Evolutionary conservation across 2,329 filamentous ascomycete species (phyloP).

Genomic region (Phaeosphaeria sp.): DNA sequence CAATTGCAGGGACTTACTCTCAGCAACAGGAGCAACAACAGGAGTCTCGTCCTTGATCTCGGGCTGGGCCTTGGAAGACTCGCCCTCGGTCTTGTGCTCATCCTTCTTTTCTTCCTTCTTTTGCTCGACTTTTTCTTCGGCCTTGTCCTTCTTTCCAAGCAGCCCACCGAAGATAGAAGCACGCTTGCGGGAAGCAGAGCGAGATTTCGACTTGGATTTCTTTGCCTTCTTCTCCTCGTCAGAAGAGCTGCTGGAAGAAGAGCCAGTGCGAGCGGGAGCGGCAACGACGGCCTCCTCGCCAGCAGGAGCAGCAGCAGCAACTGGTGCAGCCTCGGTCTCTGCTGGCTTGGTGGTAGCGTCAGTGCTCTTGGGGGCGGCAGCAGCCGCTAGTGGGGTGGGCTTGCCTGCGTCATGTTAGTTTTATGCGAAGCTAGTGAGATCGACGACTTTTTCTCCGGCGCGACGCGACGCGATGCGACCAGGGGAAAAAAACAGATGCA

Average conservation of each 20-base stretch:
- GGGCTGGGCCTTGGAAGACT: slow-evolving; percentile 43
- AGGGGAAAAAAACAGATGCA: slow-evolving; percentile 24
- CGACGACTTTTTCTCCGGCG: slow-evolving; percentile 15
- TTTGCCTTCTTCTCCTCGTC: slow-evolving; percentile 57
- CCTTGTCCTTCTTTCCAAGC: slow-evolving; percentile 66
- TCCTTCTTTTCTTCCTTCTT: slow-evolving; percentile 45
- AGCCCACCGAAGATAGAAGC: slow-evolving; percentile 65
- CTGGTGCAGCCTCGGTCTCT: slow-evolving; percentile 38
- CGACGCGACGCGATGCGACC: slow-evolving; percentile 22
- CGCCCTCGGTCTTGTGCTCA: slow-evolving; percentile 41
- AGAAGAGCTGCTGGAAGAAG: slow-evolving; percentile 50
- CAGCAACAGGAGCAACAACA: slow-evolving; percentile 35
- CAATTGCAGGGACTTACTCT: slow-evolving; percentile 31
- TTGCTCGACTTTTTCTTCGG: slow-evolving; percentile 53
- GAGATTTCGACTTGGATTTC: slow-evolving; percentile 66
- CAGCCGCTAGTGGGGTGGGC: slow-evolving; percentile 49
- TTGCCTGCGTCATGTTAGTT: slow-evolving; percentile 51
- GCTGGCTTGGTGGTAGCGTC: slow-evolving; percentile 52
- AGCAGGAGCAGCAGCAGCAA: slow-evolving; percentile 21
- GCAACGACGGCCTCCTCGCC: slow-evolving; percentile 23
- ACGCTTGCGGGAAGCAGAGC: slow-evolving; percentile 66
- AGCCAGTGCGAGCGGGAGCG: slow-evolving; percentile 46
- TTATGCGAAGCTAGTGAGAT: slow-evolving; percentile 41
- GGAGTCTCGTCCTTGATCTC: slow-evolving; percentile 38
- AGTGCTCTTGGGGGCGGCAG: slow-evolving; percentile 54